phyloP scores from a whole-genome alignment of 371 early-diverging fungal species.

The Mortierella sp. region DNA sequence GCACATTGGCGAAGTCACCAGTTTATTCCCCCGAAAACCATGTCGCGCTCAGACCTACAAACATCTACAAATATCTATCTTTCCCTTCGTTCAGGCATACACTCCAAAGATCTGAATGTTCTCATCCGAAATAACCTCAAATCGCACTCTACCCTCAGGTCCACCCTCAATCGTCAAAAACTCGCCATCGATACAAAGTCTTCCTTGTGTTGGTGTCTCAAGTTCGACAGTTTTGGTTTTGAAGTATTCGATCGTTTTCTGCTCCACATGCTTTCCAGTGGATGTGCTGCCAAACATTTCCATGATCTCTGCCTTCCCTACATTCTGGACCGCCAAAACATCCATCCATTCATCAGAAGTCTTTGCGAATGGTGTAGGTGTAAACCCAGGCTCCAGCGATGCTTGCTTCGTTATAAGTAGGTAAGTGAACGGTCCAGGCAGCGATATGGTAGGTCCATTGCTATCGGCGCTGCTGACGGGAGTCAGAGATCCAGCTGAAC shows the following conservation, averaged over 20 bases:
- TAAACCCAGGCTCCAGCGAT: constrained; percentile 50
- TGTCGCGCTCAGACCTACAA: neutral
- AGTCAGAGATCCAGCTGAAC: constrained; percentile 5
- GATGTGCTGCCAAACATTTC: constrained; percentile 43
- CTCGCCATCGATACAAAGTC: constrained; percentile 51
- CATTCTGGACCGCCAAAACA: constrained; percentile 48
- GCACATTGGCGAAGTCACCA: too few species aligned
- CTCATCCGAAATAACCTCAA: constrained; percentile 29
- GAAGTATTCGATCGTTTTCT: constrained; percentile 36
- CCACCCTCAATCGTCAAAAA: constrained; percentile 39
- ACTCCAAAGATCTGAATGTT: constrained; percentile 38
- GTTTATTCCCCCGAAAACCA: too few species aligned
- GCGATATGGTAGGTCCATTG: constrained; percentile 5
- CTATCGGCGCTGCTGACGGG: neutral
- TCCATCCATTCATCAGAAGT: constrained; percentile 54
- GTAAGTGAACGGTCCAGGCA: constrained; percentile 53
- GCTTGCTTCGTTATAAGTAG: constrained; percentile 48
- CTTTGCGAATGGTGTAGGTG: constrained; percentile 41
- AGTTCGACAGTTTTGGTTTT: constrained; percentile 36
- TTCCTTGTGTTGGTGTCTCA: constrained; percentile 32
- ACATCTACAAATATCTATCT: neutral
- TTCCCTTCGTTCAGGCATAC: constrained; percentile 15
- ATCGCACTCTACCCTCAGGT: constrained; percentile 30
- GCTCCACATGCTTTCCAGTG: constrained; percentile 34
- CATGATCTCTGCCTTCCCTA: constrained; percentile 32